Evolutionary conservation across 1,139 yeast genomes (phyloP), one percentile per base, ranked within the genome.

Genomic region (Hemisphaericaspora xylofermentans): DNA sequence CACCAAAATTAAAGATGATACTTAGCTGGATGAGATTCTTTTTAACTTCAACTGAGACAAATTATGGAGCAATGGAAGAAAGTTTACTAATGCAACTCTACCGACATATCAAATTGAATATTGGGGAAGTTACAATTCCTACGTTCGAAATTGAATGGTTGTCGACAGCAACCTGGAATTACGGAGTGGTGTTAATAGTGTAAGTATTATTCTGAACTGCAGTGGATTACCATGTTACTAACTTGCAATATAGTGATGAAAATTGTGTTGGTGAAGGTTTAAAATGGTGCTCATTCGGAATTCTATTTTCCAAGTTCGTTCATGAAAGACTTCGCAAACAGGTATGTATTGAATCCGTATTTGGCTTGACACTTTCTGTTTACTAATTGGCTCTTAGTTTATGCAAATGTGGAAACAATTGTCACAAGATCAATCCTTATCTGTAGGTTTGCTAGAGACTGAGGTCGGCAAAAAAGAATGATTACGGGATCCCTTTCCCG

Each of bases 61-160:
- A 30, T 15, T 39, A 25, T 36, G 36, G 32, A 3, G 15, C 26
- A 4, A 19, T 31, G 16, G 39, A 32, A 35, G 42, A 33, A 15
- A 17, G 14, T 22, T 18, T 38, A 13, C 26, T 38, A 17, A n/a
- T 33, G 15, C 38, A 41, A 18, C 31, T 44, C 13, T 43, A 44
- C 21, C 28, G 33, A 35, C 25, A 29, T 13, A 41, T 41, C 15
- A 40, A 36, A 31, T 29, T 33, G 22, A 42, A 33, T 36, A 15
- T 28, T 13, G 27, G 28, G 8, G 33, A 38, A 27, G 38, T 34
- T 19, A 38, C 30, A 2, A 35, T 45, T 13, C 52, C 47, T n/a
- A 37, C 45, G 6, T 48, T 43, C 38, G 61, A 54, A 36, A 38
- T 54, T 17, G 57, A 56, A 35, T 57, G 60, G 60, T 27, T 57